Evolutionary conservation across 805 yeast genomes (phyloP).

Genomic region (Myxozyma neglecta): DNA sequence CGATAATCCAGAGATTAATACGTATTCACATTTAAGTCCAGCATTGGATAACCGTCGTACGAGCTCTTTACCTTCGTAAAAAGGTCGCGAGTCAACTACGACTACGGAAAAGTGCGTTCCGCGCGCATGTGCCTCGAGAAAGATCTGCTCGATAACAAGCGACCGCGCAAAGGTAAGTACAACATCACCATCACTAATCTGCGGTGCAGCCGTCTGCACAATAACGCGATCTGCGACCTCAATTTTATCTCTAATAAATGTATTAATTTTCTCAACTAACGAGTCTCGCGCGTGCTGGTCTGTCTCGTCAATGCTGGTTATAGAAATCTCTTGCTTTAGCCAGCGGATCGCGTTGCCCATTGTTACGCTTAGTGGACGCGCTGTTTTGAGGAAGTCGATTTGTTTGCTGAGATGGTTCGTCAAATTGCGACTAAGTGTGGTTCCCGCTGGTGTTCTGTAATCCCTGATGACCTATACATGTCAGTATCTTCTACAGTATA

Average conservation of each 20-base stretch:
- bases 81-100: conserved; percentile 89
- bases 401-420: conserved; percentile 87
- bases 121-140: conserved; percentile 64
- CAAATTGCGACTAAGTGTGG: conserved; percentile 82
- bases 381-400: conserved; percentile 85
- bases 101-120: conserved; percentile 72
- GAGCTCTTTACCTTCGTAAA: conserved; percentile 85
- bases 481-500: background rate
- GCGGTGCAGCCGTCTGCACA: conserved; percentile 73
- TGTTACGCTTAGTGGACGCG: conserved; percentile 86
- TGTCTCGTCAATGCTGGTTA: conserved; percentile 68
- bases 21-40: conserved; percentile 75
- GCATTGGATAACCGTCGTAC: conserved; percentile 61
- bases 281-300: conserved; percentile 66
- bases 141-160: conserved; percentile 72
- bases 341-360: conserved; percentile 99
- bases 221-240: conserved; percentile 81
- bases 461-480: conserved; percentile 58
- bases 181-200: conserved; percentile 72
- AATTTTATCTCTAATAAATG: conserved; percentile 79
- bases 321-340: conserved; percentile 91
- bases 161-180: conserved; percentile 88
- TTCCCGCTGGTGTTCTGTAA: conserved; percentile 80
- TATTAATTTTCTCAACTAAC: conserved; percentile 68
- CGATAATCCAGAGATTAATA: conserved; percentile 73